Evolutionary conservation across 2,329 filamentous ascomycete species (phyloP), one percentile per base, ranked within the genome.

Genomic region (Aspergillus sp.): DNA sequence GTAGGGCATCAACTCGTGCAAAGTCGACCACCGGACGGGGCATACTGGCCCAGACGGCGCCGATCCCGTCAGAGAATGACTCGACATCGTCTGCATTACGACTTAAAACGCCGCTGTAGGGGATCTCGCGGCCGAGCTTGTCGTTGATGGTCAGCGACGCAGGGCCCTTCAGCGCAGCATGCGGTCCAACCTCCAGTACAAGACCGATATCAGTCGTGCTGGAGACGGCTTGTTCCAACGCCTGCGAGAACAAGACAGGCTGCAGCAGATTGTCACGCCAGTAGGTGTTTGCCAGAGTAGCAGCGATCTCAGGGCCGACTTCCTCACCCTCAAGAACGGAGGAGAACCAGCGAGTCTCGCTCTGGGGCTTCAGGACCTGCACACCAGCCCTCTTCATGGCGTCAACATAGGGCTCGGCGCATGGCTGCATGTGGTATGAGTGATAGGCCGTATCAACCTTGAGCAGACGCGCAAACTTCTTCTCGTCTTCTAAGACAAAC

Each of bases 141-240:
- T 47, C 50, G 4, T 31, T 31, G 6, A 68, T 65, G 3, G 63
- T 74, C 55, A 74, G 64, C 12, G 60, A 43, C 3, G 66, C 63
- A 11, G 72, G 71, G 1, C 70, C 68, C 24, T 69, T 62, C 8
- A 76, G 56, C 1, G 73, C 70, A 6, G 69, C 61, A 50, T 76
- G 73, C 11, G 74, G 71, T 0, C 74, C 74, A 56, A 76, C 55
- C 31, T 76, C 73, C 8, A 76, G 40, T 1, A 55, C 62, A 45
- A 68, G 59, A 27, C 66, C 61, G 19, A 66, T 21, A 27, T 17
- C 9, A 14, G 7, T 6, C 21, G 12, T 27, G 3, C 44, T 58
- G n/a, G 50, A 52, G 46, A 62, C 37, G 4, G 62, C 64, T 52
- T 11, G 57, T 51, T 6, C 68, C 35, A 2, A 64, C 66, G 11